Conservation (phyloP, 139 green algal genomes). For the Coccomyxa sp. region DNA sequence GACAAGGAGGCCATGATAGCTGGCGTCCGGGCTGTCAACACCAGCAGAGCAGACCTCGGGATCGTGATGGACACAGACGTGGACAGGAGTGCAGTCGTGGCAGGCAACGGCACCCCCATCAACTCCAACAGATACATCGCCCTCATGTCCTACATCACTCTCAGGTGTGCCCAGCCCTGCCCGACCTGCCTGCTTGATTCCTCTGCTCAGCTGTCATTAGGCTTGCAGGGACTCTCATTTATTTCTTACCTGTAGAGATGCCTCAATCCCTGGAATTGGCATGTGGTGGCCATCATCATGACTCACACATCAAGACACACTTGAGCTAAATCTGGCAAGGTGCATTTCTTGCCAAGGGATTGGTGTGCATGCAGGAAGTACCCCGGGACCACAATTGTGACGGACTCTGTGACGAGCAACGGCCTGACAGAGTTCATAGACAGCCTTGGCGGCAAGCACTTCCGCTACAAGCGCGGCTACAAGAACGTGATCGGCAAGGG, state of each 20-base stretch:
- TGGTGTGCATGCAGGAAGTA: slow-evolving; percentile 46
- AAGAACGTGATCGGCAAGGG: slow-evolving; percentile 96
- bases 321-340: too few species aligned
- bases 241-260: too few species aligned
- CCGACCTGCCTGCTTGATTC: too few species aligned
- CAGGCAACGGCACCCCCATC: slow-evolving; percentile 68
- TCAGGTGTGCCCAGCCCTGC: slow-evolving; percentile 45
- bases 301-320: too few species aligned
- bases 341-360: neutral
- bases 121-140: slow-evolving; percentile 96
- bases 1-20: slow-evolving; percentile 80
- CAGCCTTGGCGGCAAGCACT: slow-evolving; percentile 72
- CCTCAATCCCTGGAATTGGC: too few species aligned
- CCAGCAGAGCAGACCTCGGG: slow-evolving; percentile 76
- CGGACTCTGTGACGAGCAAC: slow-evolving; percentile 89
- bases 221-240: too few species aligned
- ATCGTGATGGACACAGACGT: slow-evolving; percentile 98
- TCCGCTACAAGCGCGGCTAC: slow-evolving; percentile 89
- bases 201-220: too few species aligned
- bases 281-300: too few species aligned
- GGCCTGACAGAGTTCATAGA: slow-evolving; percentile 86
- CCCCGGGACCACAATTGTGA: slow-evolving; percentile 91
- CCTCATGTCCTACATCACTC: slow-evolving; percentile 73
- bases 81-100: slow-evolving; percentile 84
- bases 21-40: slow-evolving; percentile 43